These are phyloP conservation scores for Populus alba DNA, from an alignment of 345 rosid genomes.

Conservation along the genomic window DNA sequence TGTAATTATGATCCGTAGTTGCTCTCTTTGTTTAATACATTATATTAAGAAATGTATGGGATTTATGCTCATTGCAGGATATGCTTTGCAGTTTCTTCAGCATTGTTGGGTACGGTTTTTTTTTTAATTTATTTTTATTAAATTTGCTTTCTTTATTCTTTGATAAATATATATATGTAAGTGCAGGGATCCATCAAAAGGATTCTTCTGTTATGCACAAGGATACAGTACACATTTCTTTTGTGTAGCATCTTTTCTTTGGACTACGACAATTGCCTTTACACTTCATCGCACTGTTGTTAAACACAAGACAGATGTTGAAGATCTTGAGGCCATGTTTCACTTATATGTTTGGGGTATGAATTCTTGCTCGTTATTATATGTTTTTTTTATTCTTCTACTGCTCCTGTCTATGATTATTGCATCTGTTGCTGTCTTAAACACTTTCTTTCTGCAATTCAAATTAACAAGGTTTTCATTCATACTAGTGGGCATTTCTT, in stretches of 20 bases:
- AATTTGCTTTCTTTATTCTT: background rate
- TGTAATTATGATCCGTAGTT: too few relatives aligned
- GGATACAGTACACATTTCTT: constrained; percentile 84
- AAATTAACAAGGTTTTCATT: background rate
- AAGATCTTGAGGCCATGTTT: constrained; percentile 93
- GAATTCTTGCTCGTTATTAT: background rate
- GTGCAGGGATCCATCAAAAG: constrained; percentile 87
- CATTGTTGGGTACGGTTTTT: constrained; percentile 67
- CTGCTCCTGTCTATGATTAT: background rate
- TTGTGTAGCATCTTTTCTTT: constrained; percentile 91
- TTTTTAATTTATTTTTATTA: background rate
- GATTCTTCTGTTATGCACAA: constrained; percentile 81
- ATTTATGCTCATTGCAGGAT: constrained; percentile 52
- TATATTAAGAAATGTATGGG: background rate
- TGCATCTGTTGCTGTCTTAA: background rate
- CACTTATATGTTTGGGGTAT: constrained; percentile 98
- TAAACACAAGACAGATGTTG: constrained; percentile 85
- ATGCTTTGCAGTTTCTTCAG: constrained; percentile 96
- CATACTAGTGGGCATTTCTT: background rate
- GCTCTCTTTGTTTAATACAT: background rate
- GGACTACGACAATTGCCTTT: constrained; percentile 95
- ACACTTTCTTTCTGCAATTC: background rate
- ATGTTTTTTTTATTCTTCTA: background rate
- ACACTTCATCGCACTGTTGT: constrained; percentile 96
- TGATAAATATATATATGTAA: background rate